Conservation (phyloP, 179 eudicot species). For the Beta lomatogona region DNA sequence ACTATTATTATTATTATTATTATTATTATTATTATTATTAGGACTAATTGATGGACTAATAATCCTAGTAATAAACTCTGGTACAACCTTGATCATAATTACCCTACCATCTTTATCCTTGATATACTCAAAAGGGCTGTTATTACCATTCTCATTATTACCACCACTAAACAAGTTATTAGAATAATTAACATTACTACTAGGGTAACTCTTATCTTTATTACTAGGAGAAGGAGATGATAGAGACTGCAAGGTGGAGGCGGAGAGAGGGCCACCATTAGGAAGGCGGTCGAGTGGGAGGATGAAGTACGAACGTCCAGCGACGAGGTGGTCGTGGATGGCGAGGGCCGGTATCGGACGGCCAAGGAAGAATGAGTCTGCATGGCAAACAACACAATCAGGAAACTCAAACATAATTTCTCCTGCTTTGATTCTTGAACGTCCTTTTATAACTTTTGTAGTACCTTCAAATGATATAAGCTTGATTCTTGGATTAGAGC, state of each 20-base stretch:
- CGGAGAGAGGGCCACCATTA: conserved; percentile 41
- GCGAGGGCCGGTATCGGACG: conserved; percentile 64
- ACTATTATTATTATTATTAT: no score
- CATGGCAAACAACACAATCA: conserved; percentile 74
- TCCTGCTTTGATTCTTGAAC: conserved; percentile 51
- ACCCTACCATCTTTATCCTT: conserved; percentile 67
- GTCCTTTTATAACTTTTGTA: conserved; percentile 43
- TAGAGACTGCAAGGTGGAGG: conserved; percentile 54
- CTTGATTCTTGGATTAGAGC: conserved; percentile 35
- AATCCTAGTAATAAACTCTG: conserved; percentile 55
- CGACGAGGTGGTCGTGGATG: conserved; percentile 55
- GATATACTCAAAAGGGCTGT: conserved; percentile 67
- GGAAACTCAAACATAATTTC: conserved; percentile 95
- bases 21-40: neutral
- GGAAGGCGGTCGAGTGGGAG: conserved; percentile 70
- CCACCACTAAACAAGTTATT: conserved; percentile 14
- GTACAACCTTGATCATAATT: conserved; percentile 64
- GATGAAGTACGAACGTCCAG: conserved; percentile 68
- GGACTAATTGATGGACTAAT: conserved; percentile 17
- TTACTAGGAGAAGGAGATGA: conserved; percentile 32
- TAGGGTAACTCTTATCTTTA: conserved; percentile 18
- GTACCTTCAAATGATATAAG: conserved; percentile 65
- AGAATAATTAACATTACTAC: conserved; percentile 15
- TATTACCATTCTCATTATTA: neutral
- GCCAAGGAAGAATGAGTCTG: conserved; percentile 83